Base-by-base conservation (phyloP, 345 rosid species). In the Anastatica hierochuntica region DNA sequence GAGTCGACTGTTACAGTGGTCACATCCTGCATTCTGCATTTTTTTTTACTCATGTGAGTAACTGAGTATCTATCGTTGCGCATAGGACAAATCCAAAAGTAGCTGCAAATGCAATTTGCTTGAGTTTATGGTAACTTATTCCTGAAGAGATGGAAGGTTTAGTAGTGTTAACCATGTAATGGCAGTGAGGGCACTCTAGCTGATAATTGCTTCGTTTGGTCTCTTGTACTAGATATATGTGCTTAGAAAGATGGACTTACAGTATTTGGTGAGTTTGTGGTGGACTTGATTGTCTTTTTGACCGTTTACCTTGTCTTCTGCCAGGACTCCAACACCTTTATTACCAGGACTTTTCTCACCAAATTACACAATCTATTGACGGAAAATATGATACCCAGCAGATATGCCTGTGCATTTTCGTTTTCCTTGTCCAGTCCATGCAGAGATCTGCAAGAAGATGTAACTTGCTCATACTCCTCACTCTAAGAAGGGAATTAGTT, bases 351-450 rank as follows among this genome's bases (percentile, higher is more conserved):
- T 38, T 84, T 82, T 72, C 75, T 86, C 56, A 77, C 75, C 43
- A 84, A 84, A 76, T 71, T 69, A 43, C 73, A 69, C 64, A 80
- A 82, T 64, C 75, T 81, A 54, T 44, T 84, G 72, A 80, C 64
- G 72, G 79, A 72, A 58, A 83, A 40, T 43, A 67, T 49, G 59
- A 63, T 90, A 67, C 96, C 98, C 30, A 72, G 46, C 61, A 76
- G 81, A 80, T 90, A 84, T 70, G 95, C 98, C 31, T 90, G 95
- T 71, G 81, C 83, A 19, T 84, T 82, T 64, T 76, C 85, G 20
- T 70, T 90, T 72, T 79, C 83, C 54, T 10, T 70, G 47, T 63
- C 68, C 43, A 85, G 72, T 72, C 55, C 70, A 51, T 39, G 48
- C 63, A 73, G 71, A 67, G 95, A 77, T 64, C 77, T 80, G 51